These are phyloP conservation scores for Fusarium coffeatum DNA, from an alignment of 2,329 filamentous ascomycete species.

Conservation along the genomic window DNA sequence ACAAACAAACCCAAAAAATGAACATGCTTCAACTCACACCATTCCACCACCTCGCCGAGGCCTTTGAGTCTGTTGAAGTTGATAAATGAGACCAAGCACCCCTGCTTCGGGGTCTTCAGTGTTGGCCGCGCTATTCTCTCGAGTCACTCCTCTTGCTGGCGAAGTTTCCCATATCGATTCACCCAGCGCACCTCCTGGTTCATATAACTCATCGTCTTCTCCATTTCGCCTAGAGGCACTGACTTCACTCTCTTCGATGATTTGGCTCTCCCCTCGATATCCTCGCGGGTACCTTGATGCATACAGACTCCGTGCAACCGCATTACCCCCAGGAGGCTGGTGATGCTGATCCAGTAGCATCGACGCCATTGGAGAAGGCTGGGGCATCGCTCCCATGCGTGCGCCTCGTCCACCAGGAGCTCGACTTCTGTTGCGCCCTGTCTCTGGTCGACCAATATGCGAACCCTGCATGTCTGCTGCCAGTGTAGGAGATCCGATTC, in stretches of 20 bases:
- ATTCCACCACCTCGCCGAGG: conserved; percentile 59
- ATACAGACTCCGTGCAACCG: conserved; percentile 60
- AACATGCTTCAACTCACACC: conserved; percentile 35
- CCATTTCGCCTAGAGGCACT: conserved; percentile 57
- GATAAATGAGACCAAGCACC: conserved; percentile 68
- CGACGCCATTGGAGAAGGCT: conserved; percentile 75
- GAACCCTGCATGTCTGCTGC: conserved; percentile 68
- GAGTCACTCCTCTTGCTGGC: conserved; percentile 61
- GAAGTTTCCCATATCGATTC: conserved; percentile 71
- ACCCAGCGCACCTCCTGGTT: conserved; percentile 62
- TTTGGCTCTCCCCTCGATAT: conserved; percentile 61
- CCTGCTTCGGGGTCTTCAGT: conserved; percentile 63
- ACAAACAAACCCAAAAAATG: conserved; percentile 4
- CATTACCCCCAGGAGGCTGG: conserved; percentile 68
- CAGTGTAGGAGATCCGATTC: conserved; percentile 71
- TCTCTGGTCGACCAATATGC: conserved; percentile 55
- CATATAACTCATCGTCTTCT: conserved; percentile 66
- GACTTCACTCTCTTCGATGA: conserved; percentile 67
- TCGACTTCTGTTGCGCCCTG: conserved; percentile 59
- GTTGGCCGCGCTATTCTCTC: conserved; percentile 63
- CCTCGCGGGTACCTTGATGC: conserved; percentile 58
- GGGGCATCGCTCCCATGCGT: conserved; percentile 55
- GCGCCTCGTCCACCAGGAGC: conserved; percentile 50
- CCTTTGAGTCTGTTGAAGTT: conserved; percentile 68
- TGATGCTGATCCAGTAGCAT: conserved; percentile 81